Conservation (phyloP, 148 eudicot species). For the Chenopodium suecicum region DNA sequence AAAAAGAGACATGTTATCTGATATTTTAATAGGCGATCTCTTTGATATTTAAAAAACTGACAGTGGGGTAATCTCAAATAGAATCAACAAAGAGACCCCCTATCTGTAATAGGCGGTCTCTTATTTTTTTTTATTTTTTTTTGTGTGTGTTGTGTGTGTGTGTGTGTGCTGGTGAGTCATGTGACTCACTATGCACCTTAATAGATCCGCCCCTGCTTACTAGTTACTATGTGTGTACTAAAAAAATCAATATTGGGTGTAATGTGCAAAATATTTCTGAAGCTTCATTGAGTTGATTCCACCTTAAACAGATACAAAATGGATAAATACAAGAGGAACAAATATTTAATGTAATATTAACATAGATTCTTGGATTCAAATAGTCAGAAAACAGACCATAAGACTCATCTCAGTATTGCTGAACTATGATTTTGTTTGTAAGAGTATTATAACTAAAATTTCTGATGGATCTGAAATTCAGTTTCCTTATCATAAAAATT, state of each 20-base stretch:
- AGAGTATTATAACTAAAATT: constrained; percentile 7
- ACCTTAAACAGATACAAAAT: not conserved
- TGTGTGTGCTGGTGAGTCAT: no score
- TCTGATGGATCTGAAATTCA: constrained; percentile 5
- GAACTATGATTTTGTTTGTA: not conserved
- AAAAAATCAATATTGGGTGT: not conserved
- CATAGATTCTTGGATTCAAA: constrained; percentile 22
- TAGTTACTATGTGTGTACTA: not conserved
- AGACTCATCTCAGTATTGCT: not conserved
- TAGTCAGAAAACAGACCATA: not conserved
- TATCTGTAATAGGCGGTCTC: no score
- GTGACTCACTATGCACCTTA: no score
- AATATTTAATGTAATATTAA: not conserved
- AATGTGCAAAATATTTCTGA: not conserved
- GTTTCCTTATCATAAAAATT: not conserved
- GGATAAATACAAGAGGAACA: not conserved
- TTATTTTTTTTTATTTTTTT: no score
- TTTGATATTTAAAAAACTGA: no score
- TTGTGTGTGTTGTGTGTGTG: no score
- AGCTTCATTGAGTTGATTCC: not conserved
- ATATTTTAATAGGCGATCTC: no score
- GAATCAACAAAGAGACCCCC: no score
- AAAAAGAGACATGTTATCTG: no score
- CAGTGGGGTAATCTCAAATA: no score
- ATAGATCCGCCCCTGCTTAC: no score